Base-by-base conservation (phyloP, 179 eudicot genomes). In the Carnegiea gigantea region DNA sequence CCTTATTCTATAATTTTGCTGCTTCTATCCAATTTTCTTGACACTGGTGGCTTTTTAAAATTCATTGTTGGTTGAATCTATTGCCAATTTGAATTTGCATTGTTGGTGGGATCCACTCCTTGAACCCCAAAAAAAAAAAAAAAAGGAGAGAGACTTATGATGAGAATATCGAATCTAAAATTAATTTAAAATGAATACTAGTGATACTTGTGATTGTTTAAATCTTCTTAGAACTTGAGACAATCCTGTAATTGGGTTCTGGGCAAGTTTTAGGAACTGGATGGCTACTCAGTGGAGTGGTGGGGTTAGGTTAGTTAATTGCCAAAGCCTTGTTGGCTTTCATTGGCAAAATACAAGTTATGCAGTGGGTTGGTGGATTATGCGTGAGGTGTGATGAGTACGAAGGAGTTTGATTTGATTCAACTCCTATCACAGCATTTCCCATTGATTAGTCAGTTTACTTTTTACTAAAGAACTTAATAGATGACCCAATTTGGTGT, bases 1-100 rank as follows among this genome's bases (percentile, higher is more conserved):
- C 84, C 88, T 89, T 87, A 36, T 57, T 53, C 79, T 51, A 74
- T 51, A 40, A n/a, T 76, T 76, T 77, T 79, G 70, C 49, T 24
- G 12, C 49, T 20, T 36, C 24, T 57, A 20, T 33, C 67, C 36
- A 5, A 43, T 44, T 73, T 71, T 65, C 28, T 73, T 73, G 53
- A 38, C 73, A 14, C 36, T 12, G 8, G 6, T 64, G 18, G 13
- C 26, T 24, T 7, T n/a, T 46, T 11, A 43, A 4, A 48, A 10
- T 15, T 76, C 12, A 4, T 12, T 76, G 60, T 12, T 30, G 72
- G 20, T 26, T n/a, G 68, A 7, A 23, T 62, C 28, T 62, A 23
- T 21, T 8, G 2, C 21, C 11, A 62, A 2, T 62, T 62, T 62
- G 68, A 62, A 9, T 62, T 24, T 62, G 68, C 68, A 8, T 10